Base-by-base conservation (phyloP, 1,284 basidiomycete species). In the Ceratobasidium sp. region DNA sequence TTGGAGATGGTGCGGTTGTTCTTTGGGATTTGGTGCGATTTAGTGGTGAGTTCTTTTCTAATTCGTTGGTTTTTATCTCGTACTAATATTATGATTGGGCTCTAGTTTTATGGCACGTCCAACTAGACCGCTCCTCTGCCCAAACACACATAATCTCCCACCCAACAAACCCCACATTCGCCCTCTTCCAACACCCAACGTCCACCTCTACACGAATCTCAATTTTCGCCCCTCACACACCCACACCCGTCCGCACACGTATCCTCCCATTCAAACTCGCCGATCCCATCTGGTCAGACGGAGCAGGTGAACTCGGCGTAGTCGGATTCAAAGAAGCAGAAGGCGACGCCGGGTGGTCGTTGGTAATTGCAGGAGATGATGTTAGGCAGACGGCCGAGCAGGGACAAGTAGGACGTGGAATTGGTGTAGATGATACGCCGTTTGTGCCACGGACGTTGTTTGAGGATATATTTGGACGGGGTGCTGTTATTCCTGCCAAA, bases 21-120 rank as follows among this genome's bases (percentile, higher is more conserved):
- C 85, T 95, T 60, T 98, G 96, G 96, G 95, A 98, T 84, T 84
- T 97, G 49, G 84, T 97, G 69, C 87, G 88, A 42, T 92, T 91
- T 79, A 88, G 89, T 82, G 91, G 95, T 95, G 83, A 82, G 90
- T 85, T 77, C 44, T 18, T 23, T 63, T 20, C 51, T 73, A 49
- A 26, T 55, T 68, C n/a, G 58, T 55, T 49, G 46, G 66, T 23
- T 70, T 70, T 20, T 46, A 9, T 46, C 49, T 66, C 1, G 53
- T 40, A 39, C 71, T 77, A 40, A 71, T 13, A 53, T 51, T 58
- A 13, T 77, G 18, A 60, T 64, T 55, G 53, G 33, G 39, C 13
- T 73, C 9, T 81, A 93, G 92, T 91, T 58, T 86, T 84, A 60
- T 95, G 93, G 93, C 89, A 89, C 39, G 63, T 77, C 85, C 88